Evolutionary conservation across 208 protist species (phyloP).

Genomic region (Vickermania spadyakhi): DNA sequence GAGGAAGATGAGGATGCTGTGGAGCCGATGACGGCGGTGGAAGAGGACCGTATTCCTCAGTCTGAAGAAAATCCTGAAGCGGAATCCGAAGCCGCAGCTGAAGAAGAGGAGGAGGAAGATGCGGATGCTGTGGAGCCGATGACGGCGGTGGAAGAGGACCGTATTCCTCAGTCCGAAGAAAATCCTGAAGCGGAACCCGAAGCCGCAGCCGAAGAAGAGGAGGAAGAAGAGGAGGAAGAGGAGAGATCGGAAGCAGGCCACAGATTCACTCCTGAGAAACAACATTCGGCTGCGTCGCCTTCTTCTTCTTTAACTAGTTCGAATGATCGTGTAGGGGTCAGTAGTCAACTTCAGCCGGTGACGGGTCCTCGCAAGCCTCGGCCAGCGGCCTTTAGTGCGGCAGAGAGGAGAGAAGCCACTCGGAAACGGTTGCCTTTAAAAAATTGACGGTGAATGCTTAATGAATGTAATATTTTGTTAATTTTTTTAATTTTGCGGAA

Average conservation of each 20-base stretch:
- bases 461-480: no score
- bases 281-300: not conserved
- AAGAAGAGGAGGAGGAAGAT: constrained; percentile 2
- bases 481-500: no score
- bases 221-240: constrained; percentile 1
- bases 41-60: no score
- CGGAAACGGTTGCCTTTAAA: no score
- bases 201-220: not conserved
- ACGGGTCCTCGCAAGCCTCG: not conserved
- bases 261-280: not conserved
- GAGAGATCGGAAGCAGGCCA: not conserved
- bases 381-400: not conserved
- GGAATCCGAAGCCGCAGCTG: constrained; percentile 4
- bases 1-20: not conserved
- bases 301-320: not conserved
- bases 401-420: no score
- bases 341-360: not conserved
- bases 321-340: not conserved
- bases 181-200: constrained; percentile 4
- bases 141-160: not conserved
- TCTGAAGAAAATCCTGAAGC: constrained; percentile 3
- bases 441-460: no score
- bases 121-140: not conserved
- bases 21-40: not conserved
- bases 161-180: no score